phyloP scores from a whole-genome alignment of 257 asterid species.

The Gentiana macrophylla region DNA sequence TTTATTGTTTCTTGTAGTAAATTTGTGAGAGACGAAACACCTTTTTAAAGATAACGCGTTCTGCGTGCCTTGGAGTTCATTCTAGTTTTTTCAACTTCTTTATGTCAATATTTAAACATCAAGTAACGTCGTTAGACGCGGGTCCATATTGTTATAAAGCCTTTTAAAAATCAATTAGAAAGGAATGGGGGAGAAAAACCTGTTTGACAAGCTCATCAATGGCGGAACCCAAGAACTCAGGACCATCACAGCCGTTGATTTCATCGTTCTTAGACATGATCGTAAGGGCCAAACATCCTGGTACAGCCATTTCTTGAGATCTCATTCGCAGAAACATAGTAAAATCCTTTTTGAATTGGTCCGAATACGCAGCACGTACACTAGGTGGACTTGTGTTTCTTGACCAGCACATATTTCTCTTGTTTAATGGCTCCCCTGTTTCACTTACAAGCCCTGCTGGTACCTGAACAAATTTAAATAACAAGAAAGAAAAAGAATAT shows the following conservation, averaged over 20 bases:
- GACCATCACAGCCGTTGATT: background rate
- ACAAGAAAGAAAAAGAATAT: too few species aligned
- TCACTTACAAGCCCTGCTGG: background rate
- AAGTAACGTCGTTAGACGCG: too few species aligned
- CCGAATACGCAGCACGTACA: slow-evolving; percentile 7
- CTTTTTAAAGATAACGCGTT: too few species aligned
- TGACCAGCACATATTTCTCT: slow-evolving; percentile 6
- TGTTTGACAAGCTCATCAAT: slow-evolving; percentile 5
- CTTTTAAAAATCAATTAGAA: background rate
- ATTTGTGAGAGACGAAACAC: too few species aligned
- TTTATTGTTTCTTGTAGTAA: too few species aligned
- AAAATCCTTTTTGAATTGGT: slow-evolving; percentile 10
- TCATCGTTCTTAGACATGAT: slow-evolving; percentile 4
- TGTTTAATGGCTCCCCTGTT: slow-evolving; percentile 6
- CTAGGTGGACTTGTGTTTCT: slow-evolving; percentile 1
- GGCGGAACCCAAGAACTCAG: background rate
- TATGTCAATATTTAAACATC: too few species aligned
- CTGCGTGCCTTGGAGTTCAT: too few species aligned
- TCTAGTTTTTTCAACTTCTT: too few species aligned
- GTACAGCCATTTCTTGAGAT: background rate
- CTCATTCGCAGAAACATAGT: slow-evolving; percentile 8
- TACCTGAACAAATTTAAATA: background rate
- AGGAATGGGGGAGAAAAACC: background rate
- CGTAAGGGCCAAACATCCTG: slow-evolving; percentile 8
- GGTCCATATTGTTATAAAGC: too few species aligned